A percentile compares a stretch with the other conserved stretches of the same genome.
These are phyloP conservation scores for Aquilaria yunnanensis DNA, from an alignment of 345 rosid species.

Conservation along the genomic window DNA sequence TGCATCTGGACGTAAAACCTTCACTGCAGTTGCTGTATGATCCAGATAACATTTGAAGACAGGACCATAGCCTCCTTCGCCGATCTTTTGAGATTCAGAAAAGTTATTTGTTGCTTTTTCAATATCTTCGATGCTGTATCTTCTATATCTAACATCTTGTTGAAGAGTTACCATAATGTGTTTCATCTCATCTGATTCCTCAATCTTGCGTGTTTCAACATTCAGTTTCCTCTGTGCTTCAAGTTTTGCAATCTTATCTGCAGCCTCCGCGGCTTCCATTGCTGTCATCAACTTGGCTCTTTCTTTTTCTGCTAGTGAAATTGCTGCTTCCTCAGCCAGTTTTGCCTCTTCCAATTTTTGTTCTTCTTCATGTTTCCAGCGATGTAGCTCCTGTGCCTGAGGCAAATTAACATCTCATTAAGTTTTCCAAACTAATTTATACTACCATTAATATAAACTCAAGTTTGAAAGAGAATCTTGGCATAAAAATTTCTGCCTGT, in stretches of 20 bases:
- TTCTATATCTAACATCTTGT: slow-evolving; percentile 47
- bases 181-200: slow-evolving; percentile 45
- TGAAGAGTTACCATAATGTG: slow-evolving; percentile 22
- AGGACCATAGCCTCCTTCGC: slow-evolving; percentile 98
- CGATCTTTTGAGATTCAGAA: slow-evolving; percentile 45
- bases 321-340: slow-evolving; percentile 58
- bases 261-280: slow-evolving; percentile 59
- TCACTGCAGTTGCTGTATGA: slow-evolving; percentile 80
- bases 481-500: slow-evolving; percentile 35
- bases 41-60: slow-evolving; percentile 77
- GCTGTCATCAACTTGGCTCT: slow-evolving; percentile 57
- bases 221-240: slow-evolving; percentile 52
- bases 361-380: slow-evolving; percentile 59
- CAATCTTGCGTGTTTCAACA: slow-evolving; percentile 42
- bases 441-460: too few relatives aligned
- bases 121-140: slow-evolving; percentile 71
- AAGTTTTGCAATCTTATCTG: slow-evolving; percentile 48
- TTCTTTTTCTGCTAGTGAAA: slow-evolving; percentile 50
- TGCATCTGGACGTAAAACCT: slow-evolving; percentile 90
- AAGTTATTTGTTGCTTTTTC: slow-evolving; percentile 73
- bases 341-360: slow-evolving; percentile 48
- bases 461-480: neutral
- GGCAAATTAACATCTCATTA: neutral
- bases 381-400: slow-evolving; percentile 74
- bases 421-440: neutral